Base-by-base conservation (phyloP, 2,329 filamentous ascomycete genomes). In the Aspergillus vadensis region DNA sequence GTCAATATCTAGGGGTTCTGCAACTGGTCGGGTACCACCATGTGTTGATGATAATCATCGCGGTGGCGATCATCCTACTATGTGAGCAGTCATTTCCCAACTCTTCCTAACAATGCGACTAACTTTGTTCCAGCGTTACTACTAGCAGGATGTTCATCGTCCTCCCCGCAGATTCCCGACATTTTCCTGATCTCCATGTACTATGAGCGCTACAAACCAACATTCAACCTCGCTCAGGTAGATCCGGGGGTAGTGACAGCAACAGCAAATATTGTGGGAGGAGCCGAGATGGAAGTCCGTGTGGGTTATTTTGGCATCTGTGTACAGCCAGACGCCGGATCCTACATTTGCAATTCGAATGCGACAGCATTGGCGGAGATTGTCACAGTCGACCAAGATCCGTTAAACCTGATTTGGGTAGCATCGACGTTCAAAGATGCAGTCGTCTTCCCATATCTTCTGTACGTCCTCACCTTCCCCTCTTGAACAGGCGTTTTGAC, bases 101-200 rank as follows among this genome's bases (percentile, higher is more conserved):
- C 25, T 21, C 32, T 12, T 50, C 6, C 25, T 9, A 52, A 60
- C 62, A 67, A 64, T 67, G 58, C 39, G 32, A 56, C 68, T 72
- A 62, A 67, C 61, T 21, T 12, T 1, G 60, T 67, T 57, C 66
- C 64, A 97, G 93, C 95, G 70, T 86, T 99, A 65, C 81, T 99
- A 71, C 83, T 99, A 68, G 94, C 95, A 72, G 95, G 95, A 71
- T 99, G 95, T 79, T 98, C 95, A 4, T 98, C 94, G 9, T 97
- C 94, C 43, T 97, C 94, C 55, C 95, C 94, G 2, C 82, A 96
- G 58, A 97, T 99, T 70, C 95, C 95, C 25, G 88, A 89, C 74
- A 98, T 99, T 78, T 99, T 97, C 84, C 87, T 99, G 68, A 91
- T 99, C 67, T 97, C 93, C n/a, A 86, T 99, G 71, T 98, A 96